A percentile compares a stretch with the other conserved stretches of the same genome.
Evolutionary conservation across 2,329 filamentous ascomycete species (phyloP).

Genomic region (Nigrospora osmanthi): DNA sequence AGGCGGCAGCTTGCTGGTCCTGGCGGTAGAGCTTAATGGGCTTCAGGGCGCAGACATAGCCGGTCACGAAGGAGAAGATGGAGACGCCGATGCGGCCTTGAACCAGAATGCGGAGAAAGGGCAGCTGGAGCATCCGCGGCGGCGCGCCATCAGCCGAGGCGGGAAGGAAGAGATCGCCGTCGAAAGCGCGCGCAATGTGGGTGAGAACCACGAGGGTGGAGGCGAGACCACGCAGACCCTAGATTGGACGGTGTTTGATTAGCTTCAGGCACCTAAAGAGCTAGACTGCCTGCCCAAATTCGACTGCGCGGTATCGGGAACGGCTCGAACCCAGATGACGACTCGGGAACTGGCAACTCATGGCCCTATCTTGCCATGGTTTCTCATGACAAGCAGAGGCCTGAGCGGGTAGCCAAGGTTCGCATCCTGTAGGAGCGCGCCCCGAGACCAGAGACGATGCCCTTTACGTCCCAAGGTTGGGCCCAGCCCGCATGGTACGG

Average conservation of each 20-base stretch:
- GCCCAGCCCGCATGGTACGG: background rate
- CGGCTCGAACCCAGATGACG: background rate
- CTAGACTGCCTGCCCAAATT: background rate
- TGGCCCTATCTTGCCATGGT: background rate
- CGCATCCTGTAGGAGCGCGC: background rate
- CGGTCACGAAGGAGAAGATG: conserved; percentile 58
- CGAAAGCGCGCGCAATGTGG: conserved; percentile 43
- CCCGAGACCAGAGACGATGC: too few species aligned
- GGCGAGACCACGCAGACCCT: conserved; percentile 49
- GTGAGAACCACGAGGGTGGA: conserved; percentile 47
- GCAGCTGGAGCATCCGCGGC: conserved; percentile 46
- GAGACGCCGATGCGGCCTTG: conserved; percentile 59
- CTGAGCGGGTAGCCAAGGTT: background rate
- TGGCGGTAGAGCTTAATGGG: conserved; percentile 47
- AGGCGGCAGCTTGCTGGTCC: conserved; percentile 44
- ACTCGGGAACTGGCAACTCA: background rate
- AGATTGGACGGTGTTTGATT: conserved; percentile 3
- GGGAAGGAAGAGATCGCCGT: conserved; percentile 39
- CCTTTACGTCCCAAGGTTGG: too few species aligned
- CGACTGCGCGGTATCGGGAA: background rate
- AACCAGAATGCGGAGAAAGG: conserved; percentile 49
- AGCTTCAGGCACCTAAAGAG: background rate
- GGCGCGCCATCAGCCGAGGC: conserved; percentile 31
- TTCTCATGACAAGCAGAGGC: background rate
- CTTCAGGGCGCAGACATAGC: conserved; percentile 57